phyloP scores from a whole-genome alignment of 2,329 filamentous ascomycete species.

The Claviceps pusilla region DNA sequence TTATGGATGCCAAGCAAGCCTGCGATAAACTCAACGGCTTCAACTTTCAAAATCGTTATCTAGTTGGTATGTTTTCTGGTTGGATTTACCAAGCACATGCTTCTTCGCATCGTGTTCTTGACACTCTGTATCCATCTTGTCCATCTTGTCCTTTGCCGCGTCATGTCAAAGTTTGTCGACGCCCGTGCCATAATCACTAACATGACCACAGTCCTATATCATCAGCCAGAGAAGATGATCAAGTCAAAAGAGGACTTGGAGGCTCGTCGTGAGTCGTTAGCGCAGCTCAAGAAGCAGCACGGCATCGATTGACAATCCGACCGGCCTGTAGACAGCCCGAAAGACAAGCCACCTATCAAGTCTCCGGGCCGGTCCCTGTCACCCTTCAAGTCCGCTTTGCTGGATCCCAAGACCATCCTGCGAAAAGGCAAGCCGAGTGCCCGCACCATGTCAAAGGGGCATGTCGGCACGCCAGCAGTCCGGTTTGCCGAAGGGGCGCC shows the following conservation, averaged over 20 bases:
- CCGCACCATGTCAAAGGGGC: conserved; percentile 20
- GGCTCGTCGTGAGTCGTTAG: conserved; percentile 89
- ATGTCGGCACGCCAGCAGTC: conserved; percentile 24
- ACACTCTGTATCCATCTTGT: background rate
- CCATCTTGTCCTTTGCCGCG: background rate
- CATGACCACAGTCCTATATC: conserved; percentile 38
- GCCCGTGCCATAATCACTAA: background rate
- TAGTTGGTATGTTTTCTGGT: conserved; percentile 57
- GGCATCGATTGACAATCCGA: conserved; percentile 92
- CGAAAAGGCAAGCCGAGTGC: conserved; percentile 26
- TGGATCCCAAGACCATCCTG: conserved; percentile 28
- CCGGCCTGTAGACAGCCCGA: conserved; percentile 45
- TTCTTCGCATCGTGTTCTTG: background rate
- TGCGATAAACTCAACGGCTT: conserved; percentile 99
- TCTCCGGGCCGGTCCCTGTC: conserved; percentile 48
- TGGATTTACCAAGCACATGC: conserved; percentile 2
- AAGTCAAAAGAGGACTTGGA: conserved; percentile 89
- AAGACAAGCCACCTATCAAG: conserved; percentile 27
- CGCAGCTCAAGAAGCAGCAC: conserved; percentile 93
- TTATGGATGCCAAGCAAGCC: conserved; percentile 95
- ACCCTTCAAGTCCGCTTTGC: conserved; percentile 25
- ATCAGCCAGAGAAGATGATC: conserved; percentile 52
- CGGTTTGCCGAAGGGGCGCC: conserved; percentile 27
- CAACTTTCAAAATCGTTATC: conserved; percentile 99
- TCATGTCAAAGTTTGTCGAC: background rate